phyloP scores from a whole-genome alignment of 108 stramenopile genomes.

The Fistulifera pelliculosa region DNA sequence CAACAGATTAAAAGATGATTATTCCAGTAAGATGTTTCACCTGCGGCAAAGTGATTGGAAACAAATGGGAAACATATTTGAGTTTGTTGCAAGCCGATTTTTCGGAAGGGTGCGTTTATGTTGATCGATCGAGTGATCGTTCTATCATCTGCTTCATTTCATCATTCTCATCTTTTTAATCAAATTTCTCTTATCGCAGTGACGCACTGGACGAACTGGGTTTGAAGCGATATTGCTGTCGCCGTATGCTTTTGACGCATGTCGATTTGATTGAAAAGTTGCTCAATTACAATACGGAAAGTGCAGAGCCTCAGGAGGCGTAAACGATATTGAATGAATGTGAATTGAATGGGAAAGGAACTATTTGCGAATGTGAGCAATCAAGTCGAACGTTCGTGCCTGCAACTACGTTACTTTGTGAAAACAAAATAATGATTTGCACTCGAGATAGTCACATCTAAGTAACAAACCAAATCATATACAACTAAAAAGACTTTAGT shows the following conservation, averaged over 20 bases:
- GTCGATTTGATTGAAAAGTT: conserved; percentile 99
- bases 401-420: too few relatives aligned
- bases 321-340: background rate
- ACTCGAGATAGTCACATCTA: too few relatives aligned
- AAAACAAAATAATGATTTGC: too few relatives aligned
- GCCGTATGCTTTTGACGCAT: conserved; percentile 99
- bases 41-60: conserved; percentile 98
- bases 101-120: conserved; percentile 76
- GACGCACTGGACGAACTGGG: conserved; percentile 97
- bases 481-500: too few relatives aligned
- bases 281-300: conserved; percentile 98
- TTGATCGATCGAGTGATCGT: background rate
- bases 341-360: background rate
- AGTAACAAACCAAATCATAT: too few relatives aligned
- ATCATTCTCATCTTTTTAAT: background rate
- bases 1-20: conserved; percentile 95
- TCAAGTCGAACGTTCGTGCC: too few relatives aligned
- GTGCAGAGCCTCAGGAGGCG: conserved; percentile 39
- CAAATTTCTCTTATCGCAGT: conserved; percentile 32
- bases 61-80: conserved; percentile 99
- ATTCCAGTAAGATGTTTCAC: conserved; percentile 99
- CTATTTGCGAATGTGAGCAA: too few relatives aligned
- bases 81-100: conserved; percentile 89
- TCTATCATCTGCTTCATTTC: background rate
- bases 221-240: conserved; percentile 97